A percentile compares a stretch with the other conserved stretches of the same genome.
phyloP scores from a whole-genome alignment of 768 basidiomycete species.

The Calocybe indica region DNA sequence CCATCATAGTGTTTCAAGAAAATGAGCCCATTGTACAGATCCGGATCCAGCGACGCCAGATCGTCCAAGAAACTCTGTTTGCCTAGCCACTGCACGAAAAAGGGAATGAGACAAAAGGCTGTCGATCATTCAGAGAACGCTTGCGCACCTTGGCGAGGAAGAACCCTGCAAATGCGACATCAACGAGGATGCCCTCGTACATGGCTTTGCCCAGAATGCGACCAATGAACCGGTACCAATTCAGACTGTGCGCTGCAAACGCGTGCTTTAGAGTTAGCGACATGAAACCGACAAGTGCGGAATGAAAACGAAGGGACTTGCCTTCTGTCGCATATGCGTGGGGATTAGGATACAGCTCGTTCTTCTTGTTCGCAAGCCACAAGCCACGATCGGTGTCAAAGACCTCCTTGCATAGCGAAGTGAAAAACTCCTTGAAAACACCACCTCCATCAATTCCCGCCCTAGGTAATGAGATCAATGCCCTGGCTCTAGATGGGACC shows the following conservation, averaged over 20 bases:
- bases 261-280: background rate
- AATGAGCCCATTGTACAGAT: constrained; percentile 87
- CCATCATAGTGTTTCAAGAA: constrained; percentile 90
- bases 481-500: background rate
- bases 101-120: background rate
- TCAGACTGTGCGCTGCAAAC: constrained; percentile 66
- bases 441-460: constrained; percentile 96
- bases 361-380: constrained; percentile 87
- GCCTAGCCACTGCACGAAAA: constrained; percentile 68
- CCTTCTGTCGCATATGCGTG: constrained; percentile 87
- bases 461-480: constrained; percentile 26
- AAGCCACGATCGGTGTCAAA: constrained; percentile 93
- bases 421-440: constrained; percentile 97
- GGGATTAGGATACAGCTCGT: constrained; percentile 94
- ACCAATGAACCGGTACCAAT: constrained; percentile 93
- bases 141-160: constrained; percentile 76
- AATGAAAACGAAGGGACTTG: constrained; percentile 28
- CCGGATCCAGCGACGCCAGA: constrained; percentile 84
- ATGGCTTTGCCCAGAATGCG: constrained; percentile 93
- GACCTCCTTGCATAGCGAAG: constrained; percentile 86
- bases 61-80: constrained; percentile 92
- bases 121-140: background rate
- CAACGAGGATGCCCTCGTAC: constrained; percentile 93
- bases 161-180: constrained; percentile 93
- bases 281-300: background rate